Evolutionary conservation across 2,329 filamentous ascomycete genomes (phyloP), one percentile per base, ranked within the genome.

Genomic region (Aspergillus viridinutans): DNA sequence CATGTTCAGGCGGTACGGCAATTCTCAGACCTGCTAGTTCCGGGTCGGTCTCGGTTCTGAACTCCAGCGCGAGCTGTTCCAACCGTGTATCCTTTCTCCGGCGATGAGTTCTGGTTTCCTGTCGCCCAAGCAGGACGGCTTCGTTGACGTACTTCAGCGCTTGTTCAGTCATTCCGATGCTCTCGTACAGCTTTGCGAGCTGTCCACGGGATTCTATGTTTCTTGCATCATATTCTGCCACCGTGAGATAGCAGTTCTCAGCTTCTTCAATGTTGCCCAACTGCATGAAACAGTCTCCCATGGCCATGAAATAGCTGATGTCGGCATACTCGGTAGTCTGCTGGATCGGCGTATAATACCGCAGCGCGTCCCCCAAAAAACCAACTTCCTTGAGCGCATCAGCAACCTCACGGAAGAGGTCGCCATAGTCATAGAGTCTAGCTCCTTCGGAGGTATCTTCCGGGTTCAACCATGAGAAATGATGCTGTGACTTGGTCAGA

Each of bases 171-270:
- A 88, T 85, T 60, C 86, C 86, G 48, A 83, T 83, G 61, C 82
- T 85, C 70, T 95, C 90, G 67, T 95, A 96, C 72, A 97, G 85
- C 66, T 89, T 92, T 12, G 90, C 90, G 9, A 97, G 80, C 65
- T 90, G 85, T 29, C 90, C 85, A 42, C 90, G 87, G 42, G 90
- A 90, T 60, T 92, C 87, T 50, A 93, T 85, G 57, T 88, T 86
- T 43, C 85, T 80, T 48, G 86, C 78, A 60, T 95, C 89, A 58
- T 85, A 82, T 52, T 90, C 85, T 40, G 91, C 85, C 10, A 92
- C 85, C 1, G 84, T 84, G 25, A 90, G 82, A 65, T 92, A 94
- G 68, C 85, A 89, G 61, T 89, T 85, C 67, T 93, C 88, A 0
- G 92, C 92, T 40, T 88, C 85, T 32, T 84, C 80, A 21, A 85